phyloP scores from a whole-genome alignment of 176 grass and related monocot species.

The bread wheat (Triticum aestivum) region IWGSC_CS_RefSeq_v2.1 NC_057806.1:623907537-623908036 shows the following conservation, averaged over 20 bases:
- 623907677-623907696: neutral
- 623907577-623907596: neutral
- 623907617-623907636: neutral
- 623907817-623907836: conserved; percentile 82
- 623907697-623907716: neutral
- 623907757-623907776: conserved; percentile 21
- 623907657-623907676: neutral
- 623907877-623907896: conserved; percentile 21
- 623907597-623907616: neutral
- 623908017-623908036: neutral
- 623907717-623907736: neutral
- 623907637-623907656: neutral
- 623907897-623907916: conserved; percentile 6
- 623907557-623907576: neutral
- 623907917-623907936: neutral
- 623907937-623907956: conserved; percentile 36
- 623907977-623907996: conserved; percentile 82
- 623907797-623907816: conserved; percentile 85
- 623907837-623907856: conserved; percentile 50
- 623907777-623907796: conserved; percentile 97
- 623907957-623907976: conserved; percentile 88
- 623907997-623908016: conserved; percentile 53
- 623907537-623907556: neutral
- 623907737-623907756: neutral
- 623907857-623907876: conserved; percentile 50